Percentiles rank a stretch among this genome's conserved stretches.
Conservation (phyloP, 2,329 filamentous ascomycete genomes). For the Tolypocladium tropicale region DNA sequence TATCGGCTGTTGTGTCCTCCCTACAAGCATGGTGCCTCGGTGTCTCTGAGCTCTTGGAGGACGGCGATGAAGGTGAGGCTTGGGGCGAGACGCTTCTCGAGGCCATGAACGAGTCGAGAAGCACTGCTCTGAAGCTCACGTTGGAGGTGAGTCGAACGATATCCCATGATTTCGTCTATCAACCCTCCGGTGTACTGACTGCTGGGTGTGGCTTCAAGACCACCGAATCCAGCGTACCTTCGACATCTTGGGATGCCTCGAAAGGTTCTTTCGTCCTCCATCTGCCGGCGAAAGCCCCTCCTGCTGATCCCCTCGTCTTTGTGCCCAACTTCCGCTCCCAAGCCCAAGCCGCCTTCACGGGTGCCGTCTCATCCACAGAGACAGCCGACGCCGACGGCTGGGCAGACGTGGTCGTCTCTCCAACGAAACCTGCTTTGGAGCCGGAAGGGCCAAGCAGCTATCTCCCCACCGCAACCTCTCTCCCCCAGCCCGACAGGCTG, state of each 20-base stretch:
- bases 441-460: constrained; percentile 6
- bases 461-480: constrained; percentile 28
- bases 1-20: constrained; percentile 24
- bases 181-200: background rate
- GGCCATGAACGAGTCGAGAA: constrained; percentile 9
- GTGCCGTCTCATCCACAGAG: background rate
- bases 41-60: constrained; percentile 30
- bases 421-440: background rate
- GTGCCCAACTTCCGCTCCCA: background rate
- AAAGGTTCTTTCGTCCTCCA: background rate
- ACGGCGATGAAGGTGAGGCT: constrained; percentile 21
- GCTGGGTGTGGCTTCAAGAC: background rate
- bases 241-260: background rate
- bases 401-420: background rate
- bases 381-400: constrained; percentile 8
- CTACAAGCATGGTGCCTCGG: constrained; percentile 26
- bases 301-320: background rate
- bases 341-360: background rate
- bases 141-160: constrained; percentile 20
- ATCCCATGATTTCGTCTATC: background rate
- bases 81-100: constrained; percentile 34
- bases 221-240: background rate
- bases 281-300: background rate
- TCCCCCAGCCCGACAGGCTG: constrained; percentile 38
- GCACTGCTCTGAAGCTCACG: constrained; percentile 13